Evolutionary conservation across 2,329 filamentous ascomycete genomes (phyloP), one percentile per base, ranked within the genome.

Genomic region (Huntiella bhutanensis): DNA sequence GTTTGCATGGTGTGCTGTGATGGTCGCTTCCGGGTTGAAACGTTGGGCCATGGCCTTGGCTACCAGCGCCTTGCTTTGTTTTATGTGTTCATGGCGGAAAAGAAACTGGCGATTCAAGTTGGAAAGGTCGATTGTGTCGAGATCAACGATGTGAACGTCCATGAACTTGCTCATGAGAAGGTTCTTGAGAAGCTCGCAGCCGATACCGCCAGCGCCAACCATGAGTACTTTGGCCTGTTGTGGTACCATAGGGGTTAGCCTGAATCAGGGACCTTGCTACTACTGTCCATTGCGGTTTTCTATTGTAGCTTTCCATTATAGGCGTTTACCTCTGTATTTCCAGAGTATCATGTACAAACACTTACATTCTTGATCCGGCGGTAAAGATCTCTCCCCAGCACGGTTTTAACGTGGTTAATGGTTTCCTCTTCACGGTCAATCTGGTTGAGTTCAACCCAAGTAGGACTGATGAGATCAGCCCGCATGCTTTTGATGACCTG

Each of bases 51-150:
- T 86, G 54, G 95, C 87, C 60, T 88, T 94, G 41, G 88, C 91
- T 53, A 95, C 87, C 64, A 93, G 64, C 44, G 91, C 87, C 60
- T 98, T 98, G 1, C 88, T 77, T 61, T 94, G 94, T 63, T 95
- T 96, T 63, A 98, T 96, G 58, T 98, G 91, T 60, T 96, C 87
- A 56, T 88, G 81, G 51, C 87, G 76, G 62, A 98, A 98, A 41
- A 98, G 77, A 57, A 98, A 98, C 61, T 98, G 91, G 47, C 91
- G 82, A 56, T 98, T 98, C 43, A 98, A 72, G 59, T 98, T 98
- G 64, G 86, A 94, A 16, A 98, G 71, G 59, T 98, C 91, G 64
- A 98, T 96, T 1, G 91, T 98, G 61, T 98, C 91, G 50, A 98
- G 81, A 62, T 98, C 91, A 54, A 98, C 85, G 40, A 96, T 80